Percentiles rank a stretch among this genome's conserved stretches.
These are phyloP conservation scores for Myrmaecium sp. DNA, from an alignment of 2,329 filamentous ascomycete species.

Conservation along the genomic window DNA sequence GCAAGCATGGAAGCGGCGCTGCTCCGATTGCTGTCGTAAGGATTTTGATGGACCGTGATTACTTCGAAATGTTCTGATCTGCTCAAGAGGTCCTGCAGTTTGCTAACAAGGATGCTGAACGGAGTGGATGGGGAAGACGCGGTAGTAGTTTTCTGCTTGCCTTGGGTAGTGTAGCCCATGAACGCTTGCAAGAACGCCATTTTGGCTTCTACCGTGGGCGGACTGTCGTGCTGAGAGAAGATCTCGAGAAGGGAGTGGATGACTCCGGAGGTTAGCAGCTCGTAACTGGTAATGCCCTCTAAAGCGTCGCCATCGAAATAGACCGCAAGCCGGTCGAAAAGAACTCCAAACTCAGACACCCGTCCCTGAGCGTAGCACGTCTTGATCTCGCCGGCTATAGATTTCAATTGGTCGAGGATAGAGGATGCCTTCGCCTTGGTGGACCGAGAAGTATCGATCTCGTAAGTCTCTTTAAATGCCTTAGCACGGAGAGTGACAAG, in stretches of 20 bases:
- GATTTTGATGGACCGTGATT: slow-evolving; percentile 83
- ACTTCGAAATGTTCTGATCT: slow-evolving; percentile 97
- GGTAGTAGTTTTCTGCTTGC: slow-evolving; percentile 45
- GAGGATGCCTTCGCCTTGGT: slow-evolving; percentile 65
- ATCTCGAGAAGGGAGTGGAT: slow-evolving; percentile 70
- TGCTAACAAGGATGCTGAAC: slow-evolving; percentile 81
- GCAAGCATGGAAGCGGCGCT: slow-evolving; percentile 91
- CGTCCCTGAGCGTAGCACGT: slow-evolving; percentile 42
- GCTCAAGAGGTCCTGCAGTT: slow-evolving; percentile 89
- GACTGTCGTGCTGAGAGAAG: slow-evolving; percentile 54
- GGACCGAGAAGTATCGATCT: slow-evolving; percentile 54
- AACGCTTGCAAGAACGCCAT: slow-evolving; percentile 81
- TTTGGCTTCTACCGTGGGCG: slow-evolving; percentile 42
- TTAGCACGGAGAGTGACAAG: slow-evolving; percentile 63
- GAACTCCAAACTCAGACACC: slow-evolving; percentile 34
- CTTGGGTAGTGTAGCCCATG: slow-evolving; percentile 54
- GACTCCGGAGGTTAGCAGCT: slow-evolving; percentile 78
- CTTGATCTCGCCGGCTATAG: slow-evolving; percentile 55
- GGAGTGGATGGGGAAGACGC: slow-evolving; percentile 59
- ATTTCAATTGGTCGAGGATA: slow-evolving; percentile 57
- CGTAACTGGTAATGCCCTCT: slow-evolving; percentile 88
- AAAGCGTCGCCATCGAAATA: slow-evolving; percentile 82
- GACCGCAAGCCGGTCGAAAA: slow-evolving; percentile 61
- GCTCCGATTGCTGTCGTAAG: slow-evolving; percentile 74
- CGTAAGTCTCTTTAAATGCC: slow-evolving; percentile 69